phyloP scores from a whole-genome alignment of 805 yeast genomes.

The Myxozyma geophila region DNA sequence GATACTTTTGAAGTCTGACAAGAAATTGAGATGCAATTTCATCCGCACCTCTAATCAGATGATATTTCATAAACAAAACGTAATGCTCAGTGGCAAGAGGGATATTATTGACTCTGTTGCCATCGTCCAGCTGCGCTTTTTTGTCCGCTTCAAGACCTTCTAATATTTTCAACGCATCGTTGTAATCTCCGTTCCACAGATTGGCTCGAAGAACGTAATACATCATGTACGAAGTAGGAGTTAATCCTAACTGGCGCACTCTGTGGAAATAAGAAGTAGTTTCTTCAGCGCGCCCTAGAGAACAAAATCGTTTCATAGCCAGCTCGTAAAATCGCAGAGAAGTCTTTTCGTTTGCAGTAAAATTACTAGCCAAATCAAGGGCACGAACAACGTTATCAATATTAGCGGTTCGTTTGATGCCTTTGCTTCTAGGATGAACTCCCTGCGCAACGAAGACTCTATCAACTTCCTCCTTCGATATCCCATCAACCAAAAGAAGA shows the following conservation, averaged over 20 bases:
- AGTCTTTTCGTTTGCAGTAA: neutral
- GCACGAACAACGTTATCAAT: conserved; percentile 1
- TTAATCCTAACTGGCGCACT: conserved; percentile 13
- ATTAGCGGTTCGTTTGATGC: neutral
- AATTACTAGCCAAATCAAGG: neutral
- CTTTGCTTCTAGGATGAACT: neutral
- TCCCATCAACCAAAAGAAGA: conserved; percentile 17
- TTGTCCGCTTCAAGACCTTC: conserved; percentile 16
- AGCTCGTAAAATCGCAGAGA: conserved; percentile 20
- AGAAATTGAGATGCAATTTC: conserved; percentile 6
- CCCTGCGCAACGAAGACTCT: neutral
- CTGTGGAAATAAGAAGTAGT: conserved; percentile 3
- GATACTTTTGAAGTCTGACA: conserved; percentile 17
- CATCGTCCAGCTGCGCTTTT: conserved; percentile 4
- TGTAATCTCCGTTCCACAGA: conserved; percentile 7
- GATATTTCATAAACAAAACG: conserved; percentile 26
- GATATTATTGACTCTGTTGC: neutral
- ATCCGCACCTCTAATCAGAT: conserved; percentile 20
- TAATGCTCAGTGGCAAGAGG: conserved; percentile 31
- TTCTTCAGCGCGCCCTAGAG: conserved; percentile 16
- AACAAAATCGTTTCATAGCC: conserved; percentile 17
- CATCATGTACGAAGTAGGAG: conserved; percentile 14
- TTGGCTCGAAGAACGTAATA: conserved; percentile 19
- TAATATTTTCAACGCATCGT: conserved; percentile 13
- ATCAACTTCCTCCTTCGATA: conserved; percentile 13